Evolutionary conservation across 768 basidiomycete species (phyloP).

Genomic region (Hypholoma fasciculare): DNA sequence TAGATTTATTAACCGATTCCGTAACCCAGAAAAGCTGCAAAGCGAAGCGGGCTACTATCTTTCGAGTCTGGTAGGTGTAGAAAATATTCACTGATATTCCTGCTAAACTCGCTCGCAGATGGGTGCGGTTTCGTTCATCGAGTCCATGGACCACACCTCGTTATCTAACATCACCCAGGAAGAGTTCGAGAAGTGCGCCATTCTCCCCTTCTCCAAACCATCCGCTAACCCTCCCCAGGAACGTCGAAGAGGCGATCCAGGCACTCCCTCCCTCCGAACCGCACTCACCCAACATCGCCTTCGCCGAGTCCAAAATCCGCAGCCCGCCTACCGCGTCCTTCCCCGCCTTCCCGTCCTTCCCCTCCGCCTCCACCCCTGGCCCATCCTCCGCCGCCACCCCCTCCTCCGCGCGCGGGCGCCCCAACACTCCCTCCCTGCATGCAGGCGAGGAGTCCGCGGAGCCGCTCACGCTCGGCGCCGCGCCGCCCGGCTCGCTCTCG

Average conservation of each 20-base stretch:
- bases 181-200: constrained; percentile 77
- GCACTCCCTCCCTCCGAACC: constrained; percentile 46
- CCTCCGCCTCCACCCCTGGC: no score
- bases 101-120: constrained; percentile 50
- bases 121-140: constrained; percentile 96
- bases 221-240: constrained; percentile 28
- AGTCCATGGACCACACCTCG: constrained; percentile 95
- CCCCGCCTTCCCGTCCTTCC: no score
- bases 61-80: constrained; percentile 77
- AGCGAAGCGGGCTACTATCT: constrained; percentile 98
- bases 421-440: constrained; percentile 40
- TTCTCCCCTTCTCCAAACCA: background rate
- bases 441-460: constrained; percentile 90
- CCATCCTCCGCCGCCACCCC: no score
- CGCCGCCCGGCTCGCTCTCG: constrained; percentile 46
- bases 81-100: background rate
- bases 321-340: background rate
- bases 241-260: constrained; percentile 55
- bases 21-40: constrained; percentile 85
- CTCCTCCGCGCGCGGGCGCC: background rate
- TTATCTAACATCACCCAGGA: constrained; percentile 92
- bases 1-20: constrained; percentile 88
- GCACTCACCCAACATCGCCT: constrained; percentile 32
- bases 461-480: constrained; percentile 65
- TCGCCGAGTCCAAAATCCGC: constrained; percentile 24